Evolutionary conservation across 129 eudicot genomes (phyloP).

Genomic region (Saposhnikovia divaricata): DNA sequence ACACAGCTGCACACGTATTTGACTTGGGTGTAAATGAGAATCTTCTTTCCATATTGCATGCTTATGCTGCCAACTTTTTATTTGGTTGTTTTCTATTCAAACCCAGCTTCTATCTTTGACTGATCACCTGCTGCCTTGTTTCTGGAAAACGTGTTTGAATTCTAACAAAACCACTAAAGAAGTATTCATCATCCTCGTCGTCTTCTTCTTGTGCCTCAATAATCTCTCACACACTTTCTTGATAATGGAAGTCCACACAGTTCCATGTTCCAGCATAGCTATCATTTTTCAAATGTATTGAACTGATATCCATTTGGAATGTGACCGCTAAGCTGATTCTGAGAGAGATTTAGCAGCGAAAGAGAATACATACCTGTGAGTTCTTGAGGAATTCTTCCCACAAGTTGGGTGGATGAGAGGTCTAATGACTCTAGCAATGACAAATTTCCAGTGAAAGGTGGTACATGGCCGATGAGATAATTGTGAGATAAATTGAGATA

Average conservation of each 20-base stretch:
- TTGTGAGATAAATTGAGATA: background rate
- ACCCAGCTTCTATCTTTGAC: too few relatives aligned
- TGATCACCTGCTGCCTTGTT: too few relatives aligned
- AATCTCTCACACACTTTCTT: background rate
- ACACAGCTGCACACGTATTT: too few relatives aligned
- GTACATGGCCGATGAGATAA: background rate
- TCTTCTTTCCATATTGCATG: too few relatives aligned
- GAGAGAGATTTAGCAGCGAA: background rate
- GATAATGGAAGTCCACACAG: constrained; percentile 9
- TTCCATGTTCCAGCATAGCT: background rate
- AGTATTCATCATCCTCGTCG: constrained; percentile 1
- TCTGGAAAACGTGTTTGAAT: too few relatives aligned
- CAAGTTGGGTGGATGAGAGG: background rate
- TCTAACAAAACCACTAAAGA: background rate
- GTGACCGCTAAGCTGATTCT: background rate
- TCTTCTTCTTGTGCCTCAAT: background rate
- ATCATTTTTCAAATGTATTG: background rate
- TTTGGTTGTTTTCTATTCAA: too few relatives aligned
- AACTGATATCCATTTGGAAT: constrained; percentile 1
- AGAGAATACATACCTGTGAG: background rate
- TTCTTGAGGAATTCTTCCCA: background rate
- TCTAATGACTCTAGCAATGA: background rate
- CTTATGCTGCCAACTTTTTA: too few relatives aligned
- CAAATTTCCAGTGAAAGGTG: background rate
- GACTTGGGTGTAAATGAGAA: too few relatives aligned